Evolutionary conservation across 2,329 filamentous ascomycete species (phyloP).

Genomic region (Neofusicoccum cordaticola): DNA sequence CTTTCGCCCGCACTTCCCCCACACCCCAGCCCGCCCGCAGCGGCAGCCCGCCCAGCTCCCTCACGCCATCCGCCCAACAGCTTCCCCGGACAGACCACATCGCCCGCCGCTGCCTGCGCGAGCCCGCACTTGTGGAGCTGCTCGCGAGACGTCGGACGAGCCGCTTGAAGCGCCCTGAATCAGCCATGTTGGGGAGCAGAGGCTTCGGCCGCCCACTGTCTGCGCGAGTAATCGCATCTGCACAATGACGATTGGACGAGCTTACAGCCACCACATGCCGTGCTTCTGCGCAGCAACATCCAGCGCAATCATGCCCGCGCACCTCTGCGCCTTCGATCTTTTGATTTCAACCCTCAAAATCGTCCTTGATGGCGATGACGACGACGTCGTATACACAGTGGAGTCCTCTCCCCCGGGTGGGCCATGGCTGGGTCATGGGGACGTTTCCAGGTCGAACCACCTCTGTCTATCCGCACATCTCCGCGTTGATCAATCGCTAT

Average conservation of each 20-base stretch:
- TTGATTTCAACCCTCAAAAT: not conserved
- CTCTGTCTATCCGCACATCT: not conserved
- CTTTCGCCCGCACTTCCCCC: not conserved
- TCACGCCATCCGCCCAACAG: not conserved
- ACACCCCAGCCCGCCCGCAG: not conserved
- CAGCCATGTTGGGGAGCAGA: too few relatives aligned
- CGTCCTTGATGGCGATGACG: not conserved
- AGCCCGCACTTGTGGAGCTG: not conserved
- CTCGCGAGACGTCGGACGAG: not conserved
- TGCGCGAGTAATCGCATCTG: not conserved
- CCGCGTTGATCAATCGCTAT: not conserved
- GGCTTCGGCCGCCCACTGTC: not conserved
- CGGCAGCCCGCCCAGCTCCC: not conserved
- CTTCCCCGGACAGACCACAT: not conserved
- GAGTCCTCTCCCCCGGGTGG: not conserved
- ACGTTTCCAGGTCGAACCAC: not conserved
- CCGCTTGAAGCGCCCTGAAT: not conserved
- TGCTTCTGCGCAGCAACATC: not conserved
- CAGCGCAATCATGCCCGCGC: not conserved
- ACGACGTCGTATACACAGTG: not conserved
- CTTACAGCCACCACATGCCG: not conserved
- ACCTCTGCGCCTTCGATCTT: too few relatives aligned
- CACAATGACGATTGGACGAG: conserved; percentile 11
- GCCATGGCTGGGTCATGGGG: not conserved
- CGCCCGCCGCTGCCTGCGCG: too few relatives aligned